Conservation (phyloP, 805 yeast species). For the Candida yuanshanica region DNA sequence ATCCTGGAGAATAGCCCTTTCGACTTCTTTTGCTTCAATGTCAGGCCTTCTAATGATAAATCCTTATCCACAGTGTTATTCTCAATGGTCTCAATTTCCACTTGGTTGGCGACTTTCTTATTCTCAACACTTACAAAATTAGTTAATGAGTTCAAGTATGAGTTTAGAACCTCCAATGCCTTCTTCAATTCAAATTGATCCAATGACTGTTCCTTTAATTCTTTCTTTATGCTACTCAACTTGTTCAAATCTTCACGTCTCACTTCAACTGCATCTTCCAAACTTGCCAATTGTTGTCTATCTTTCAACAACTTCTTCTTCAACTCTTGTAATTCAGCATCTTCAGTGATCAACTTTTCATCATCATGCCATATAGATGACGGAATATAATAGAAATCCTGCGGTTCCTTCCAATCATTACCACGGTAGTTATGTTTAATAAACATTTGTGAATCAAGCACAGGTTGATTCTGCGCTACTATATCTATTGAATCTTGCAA, state of each 20-base stretch:
- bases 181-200: conserved; percentile 39
- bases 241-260: conserved; percentile 27
- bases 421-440: conserved; percentile 69
- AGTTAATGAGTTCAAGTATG: conserved; percentile 48
- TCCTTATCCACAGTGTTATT: conserved; percentile 75
- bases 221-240: conserved; percentile 22
- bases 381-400: conserved; percentile 79
- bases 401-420: conserved; percentile 74
- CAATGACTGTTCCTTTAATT: conserved; percentile 33
- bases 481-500: conserved; percentile 48
- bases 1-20: conserved; percentile 48
- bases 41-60: conserved; percentile 49
- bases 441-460: conserved; percentile 82
- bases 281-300: conserved; percentile 24
- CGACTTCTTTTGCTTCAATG: conserved; percentile 43
- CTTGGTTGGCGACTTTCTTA: conserved; percentile 68
- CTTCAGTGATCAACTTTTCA: conserved; percentile 58
- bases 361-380: conserved; percentile 97
- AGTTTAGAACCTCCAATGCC: conserved; percentile 38
- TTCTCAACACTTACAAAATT: conserved; percentile 72
- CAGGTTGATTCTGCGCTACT: conserved; percentile 64
- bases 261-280: conserved; percentile 25
- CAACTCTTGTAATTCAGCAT: conserved; percentile 44
- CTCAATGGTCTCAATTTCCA: conserved; percentile 85
- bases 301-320: conserved; percentile 44